Base-by-base conservation (phyloP, 1,284 basidiomycete genomes). In the Moesziomyces globuligerus region DNA sequence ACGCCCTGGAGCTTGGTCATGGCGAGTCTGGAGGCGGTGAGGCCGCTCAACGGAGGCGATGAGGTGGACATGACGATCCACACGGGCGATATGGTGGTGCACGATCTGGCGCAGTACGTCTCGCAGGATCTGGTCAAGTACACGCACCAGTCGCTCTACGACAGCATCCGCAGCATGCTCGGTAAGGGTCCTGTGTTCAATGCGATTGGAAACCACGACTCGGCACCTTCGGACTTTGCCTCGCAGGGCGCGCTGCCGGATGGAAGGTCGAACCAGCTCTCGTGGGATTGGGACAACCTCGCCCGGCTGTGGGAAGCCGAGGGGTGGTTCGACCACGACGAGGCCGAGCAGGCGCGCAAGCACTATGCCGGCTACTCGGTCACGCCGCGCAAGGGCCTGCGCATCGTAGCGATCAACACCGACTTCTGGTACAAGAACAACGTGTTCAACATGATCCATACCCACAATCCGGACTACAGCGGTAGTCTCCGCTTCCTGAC, bases 331-430 rank as follows among this genome's bases (percentile, higher is more conserved):
- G 86, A 88, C 7, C 83, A 87, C 41, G 83, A 85, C 7, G 86
- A 88, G 7, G 87, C 88, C 1, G 79, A 86, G 50, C 83, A 86
- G 46, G 90, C 90, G 0, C 86, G 86, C 44, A 84, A 87, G 1
- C 90, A 92, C 81, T 92, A 92, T 74, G 87, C 88, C 9, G 90
- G 86, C 11, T 92, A 91, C 79, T 89, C 88, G 83, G 89, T 91
- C 18, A 85, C 86, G 65, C 87, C 90, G 20, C 74, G 81, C 7
- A 88, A 90, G 60, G 90, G 90, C 1, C 83, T 93, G 25, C 85
- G 90, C 26, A 83, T 92, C 41, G 90, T 92, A 58, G 88, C 90
- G 34, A 81, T 92, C 62, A 91, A 92, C 77, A 91, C 90, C 17
- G 89, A 92, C 79, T 72, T 80, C 24, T 79, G 76, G 77, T 81